Conservation (phyloP, 306 rosid genomes). For the Pterocarpus macrocarpus region DNA sequence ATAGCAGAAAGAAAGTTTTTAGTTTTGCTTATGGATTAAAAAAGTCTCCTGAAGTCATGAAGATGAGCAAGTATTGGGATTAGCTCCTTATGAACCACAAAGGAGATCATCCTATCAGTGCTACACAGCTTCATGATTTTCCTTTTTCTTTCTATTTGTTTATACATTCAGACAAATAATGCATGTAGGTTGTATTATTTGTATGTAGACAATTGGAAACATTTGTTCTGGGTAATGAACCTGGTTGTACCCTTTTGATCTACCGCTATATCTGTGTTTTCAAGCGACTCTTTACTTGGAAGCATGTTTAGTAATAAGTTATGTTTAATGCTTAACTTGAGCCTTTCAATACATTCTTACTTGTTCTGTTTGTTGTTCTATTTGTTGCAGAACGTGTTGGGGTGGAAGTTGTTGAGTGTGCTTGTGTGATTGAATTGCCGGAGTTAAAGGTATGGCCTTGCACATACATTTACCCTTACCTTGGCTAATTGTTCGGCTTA, state of each 20-base stretch:
- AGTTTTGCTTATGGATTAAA: slow-evolving; percentile 11
- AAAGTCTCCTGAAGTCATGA: slow-evolving; percentile 11
- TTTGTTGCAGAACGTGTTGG: slow-evolving; percentile 84
- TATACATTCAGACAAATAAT: slow-evolving; percentile 18
- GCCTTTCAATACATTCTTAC: slow-evolving; percentile 38
- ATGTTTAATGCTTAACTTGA: slow-evolving; percentile 18
- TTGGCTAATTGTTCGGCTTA: slow-evolving; percentile 34
- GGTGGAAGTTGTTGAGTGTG: slow-evolving; percentile 86
- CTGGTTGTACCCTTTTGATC: slow-evolving; percentile 32
- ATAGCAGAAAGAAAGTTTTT: slow-evolving; percentile 13
- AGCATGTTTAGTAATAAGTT: not conserved
- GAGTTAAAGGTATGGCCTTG: slow-evolving; percentile 77
- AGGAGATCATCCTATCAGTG: slow-evolving; percentile 13
- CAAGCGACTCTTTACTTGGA: slow-evolving; percentile 3
- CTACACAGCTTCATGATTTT: slow-evolving; percentile 12
- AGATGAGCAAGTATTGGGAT: slow-evolving; percentile 27
- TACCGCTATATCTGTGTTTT: slow-evolving; percentile 8
- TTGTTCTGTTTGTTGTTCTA: slow-evolving; percentile 39
- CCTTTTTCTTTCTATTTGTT: slow-evolving; percentile 10
- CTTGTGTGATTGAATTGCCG: slow-evolving; percentile 89
- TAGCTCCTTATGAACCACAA: slow-evolving; percentile 11
- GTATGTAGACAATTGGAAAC: slow-evolving; percentile 28
- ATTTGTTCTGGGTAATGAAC: slow-evolving; percentile 17
- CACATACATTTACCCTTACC: slow-evolving; percentile 5
- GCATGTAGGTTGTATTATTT: slow-evolving; percentile 11